Conservation (phyloP, 148 eudicot species). For the Amaranthus hypochondriacus region DNA sequence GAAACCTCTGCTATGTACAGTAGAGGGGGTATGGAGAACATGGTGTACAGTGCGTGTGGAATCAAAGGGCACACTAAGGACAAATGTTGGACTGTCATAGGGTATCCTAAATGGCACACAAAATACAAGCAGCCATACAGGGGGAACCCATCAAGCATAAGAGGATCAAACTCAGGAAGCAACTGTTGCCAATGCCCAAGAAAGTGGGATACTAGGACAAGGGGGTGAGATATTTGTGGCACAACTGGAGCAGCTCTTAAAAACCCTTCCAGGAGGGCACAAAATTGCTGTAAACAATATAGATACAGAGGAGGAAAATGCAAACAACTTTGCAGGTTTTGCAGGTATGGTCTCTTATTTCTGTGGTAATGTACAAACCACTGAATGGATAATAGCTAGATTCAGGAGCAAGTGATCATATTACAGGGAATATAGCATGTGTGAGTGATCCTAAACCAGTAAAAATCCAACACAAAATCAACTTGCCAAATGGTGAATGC, state of each 20-base stretch:
- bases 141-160: rapidly evolving
- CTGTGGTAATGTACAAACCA: no score
- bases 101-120: background rate
- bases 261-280: background rate
- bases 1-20: background rate
- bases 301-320: no score
- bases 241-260: background rate
- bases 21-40: background rate
- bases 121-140: background rate
- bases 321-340: no score
- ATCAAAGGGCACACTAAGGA: background rate
- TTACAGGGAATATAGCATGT: no score
- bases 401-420: no score
- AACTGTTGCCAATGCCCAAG: background rate
- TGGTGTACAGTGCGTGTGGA: background rate
- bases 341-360: no score
- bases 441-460: no score
- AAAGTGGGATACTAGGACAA: background rate
- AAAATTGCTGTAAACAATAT: no score
- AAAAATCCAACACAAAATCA: no score
- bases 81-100: background rate
- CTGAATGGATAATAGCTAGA: no score
- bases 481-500: no score
- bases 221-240: background rate
- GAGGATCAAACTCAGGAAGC: background rate